These are phyloP conservation scores for Evernia prunastri DNA, from an alignment of 495 filamentous ascomycete genomes.

Conservation along the genomic window DNA sequence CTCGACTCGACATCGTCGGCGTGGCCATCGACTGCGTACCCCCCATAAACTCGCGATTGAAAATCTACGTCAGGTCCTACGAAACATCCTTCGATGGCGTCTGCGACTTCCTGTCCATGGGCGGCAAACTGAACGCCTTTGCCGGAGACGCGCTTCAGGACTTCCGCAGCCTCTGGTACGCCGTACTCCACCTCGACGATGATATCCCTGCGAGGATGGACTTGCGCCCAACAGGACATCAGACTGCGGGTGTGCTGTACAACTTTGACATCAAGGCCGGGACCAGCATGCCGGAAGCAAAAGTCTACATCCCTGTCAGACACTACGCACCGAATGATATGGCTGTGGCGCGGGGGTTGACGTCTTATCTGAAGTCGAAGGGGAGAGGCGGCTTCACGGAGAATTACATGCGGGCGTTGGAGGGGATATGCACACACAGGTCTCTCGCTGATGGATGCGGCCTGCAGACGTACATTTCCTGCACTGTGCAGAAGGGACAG, in stretches of 20 bases:
- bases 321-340: conserved; percentile 30
- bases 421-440: too few species aligned
- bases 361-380: conserved; percentile 21
- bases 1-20: too few species aligned
- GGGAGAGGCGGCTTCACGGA: too few species aligned
- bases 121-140: neutral
- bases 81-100: conserved; percentile 30
- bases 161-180: conserved; percentile 22
- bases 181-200: conserved; percentile 21
- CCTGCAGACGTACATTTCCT: too few species aligned
- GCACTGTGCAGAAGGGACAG: too few species aligned
- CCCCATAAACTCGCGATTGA: conserved; percentile 30
- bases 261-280: conserved; percentile 33
- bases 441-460: too few species aligned
- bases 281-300: conserved; percentile 25
- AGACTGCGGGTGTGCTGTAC: conserved; percentile 35
- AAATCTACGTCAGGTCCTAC: conserved; percentile 33
- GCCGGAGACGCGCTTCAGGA: conserved; percentile 11
- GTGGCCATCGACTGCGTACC: conserved; percentile 34
- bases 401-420: too few species aligned
- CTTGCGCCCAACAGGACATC: conserved; percentile 22
- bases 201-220: conserved; percentile 16
- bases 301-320: conserved; percentile 35
- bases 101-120: conserved; percentile 28
- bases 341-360: conserved; percentile 18